Evolutionary conservation across 1,139 yeast species (phyloP).

Genomic region (Taphrina flavorubra): DNA sequence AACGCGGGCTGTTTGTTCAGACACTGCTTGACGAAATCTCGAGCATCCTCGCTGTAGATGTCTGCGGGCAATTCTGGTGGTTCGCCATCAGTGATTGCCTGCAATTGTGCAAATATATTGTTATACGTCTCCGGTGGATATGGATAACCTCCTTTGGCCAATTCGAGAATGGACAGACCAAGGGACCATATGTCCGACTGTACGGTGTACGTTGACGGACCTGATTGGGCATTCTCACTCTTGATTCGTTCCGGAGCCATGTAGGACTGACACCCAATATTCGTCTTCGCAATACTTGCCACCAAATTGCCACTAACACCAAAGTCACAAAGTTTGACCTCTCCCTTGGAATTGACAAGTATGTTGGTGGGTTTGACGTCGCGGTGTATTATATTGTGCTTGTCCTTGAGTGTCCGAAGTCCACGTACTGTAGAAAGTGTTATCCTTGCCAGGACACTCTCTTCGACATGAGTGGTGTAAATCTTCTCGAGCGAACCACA

Average conservation of each 20-base stretch:
- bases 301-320: conserved; percentile 96
- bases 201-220: conserved; percentile 70
- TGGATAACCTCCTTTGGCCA: conserved; percentile 90
- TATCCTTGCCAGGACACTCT: conserved; percentile 80
- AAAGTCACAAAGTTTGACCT: conserved; percentile 91
- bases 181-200: conserved; percentile 97
- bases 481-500: conserved; percentile 93
- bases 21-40: conserved; percentile 78
- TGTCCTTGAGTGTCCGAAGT: conserved; percentile 79
- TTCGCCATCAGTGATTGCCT: conserved; percentile 95
- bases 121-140: conserved; percentile 93
- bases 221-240: conserved; percentile 50
- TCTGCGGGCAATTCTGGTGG: conserved; percentile 75
- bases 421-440: conserved; percentile 84
- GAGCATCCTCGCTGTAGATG: conserved; percentile 74
- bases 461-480: conserved; percentile 61
- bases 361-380: conserved; percentile 98
- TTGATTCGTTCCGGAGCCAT: conserved; percentile 99
- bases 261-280: conserved; percentile 96
- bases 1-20: conserved; percentile 77
- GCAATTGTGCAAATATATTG: conserved; percentile 86
- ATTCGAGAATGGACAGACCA: conserved; percentile 85
- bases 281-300: conserved; percentile 93
- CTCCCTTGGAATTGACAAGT: conserved; percentile 75
- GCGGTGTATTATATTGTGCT: conserved; percentile 90